Evolutionary conservation across 169 alveolate species (phyloP).

Genomic region (Plasmodium chabaudi): DNA sequence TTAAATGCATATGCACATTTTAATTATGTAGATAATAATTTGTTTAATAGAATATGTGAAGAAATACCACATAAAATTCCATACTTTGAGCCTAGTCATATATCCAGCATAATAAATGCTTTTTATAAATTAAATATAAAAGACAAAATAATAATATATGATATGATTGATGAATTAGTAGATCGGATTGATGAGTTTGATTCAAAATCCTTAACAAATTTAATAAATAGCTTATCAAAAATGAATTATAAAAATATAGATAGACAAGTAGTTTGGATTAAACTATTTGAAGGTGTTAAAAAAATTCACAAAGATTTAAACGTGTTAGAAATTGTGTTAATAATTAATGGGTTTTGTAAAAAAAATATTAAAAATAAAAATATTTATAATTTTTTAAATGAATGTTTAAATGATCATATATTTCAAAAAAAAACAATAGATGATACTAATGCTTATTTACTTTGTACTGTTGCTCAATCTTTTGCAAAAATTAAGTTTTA

Average conservation of each 20-base stretch:
- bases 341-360: conserved; percentile 59
- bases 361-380: conserved; percentile 57
- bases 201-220: conserved; percentile 53
- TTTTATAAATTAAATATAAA: conserved; percentile 64
- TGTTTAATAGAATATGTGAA: conserved; percentile 74
- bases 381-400: conserved; percentile 19
- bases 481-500: conserved; percentile 40
- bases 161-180: conserved; percentile 50
- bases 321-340: conserved; percentile 36
- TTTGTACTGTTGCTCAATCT: conserved; percentile 51
- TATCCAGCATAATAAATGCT: conserved; percentile 62
- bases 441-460: conserved; percentile 51
- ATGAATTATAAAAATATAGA: conserved; percentile 54
- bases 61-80: conserved; percentile 76
- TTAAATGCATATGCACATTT: conserved; percentile 74
- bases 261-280: conserved; percentile 48
- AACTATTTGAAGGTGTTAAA: conserved; percentile 41
- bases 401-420: conserved; percentile 27
- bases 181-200: conserved; percentile 72
- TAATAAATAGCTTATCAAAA: conserved; percentile 61
- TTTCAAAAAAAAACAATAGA: conserved; percentile 34
- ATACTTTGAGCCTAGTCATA: conserved; percentile 35
- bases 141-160: conserved; percentile 61
- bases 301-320: conserved; percentile 55
- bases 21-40: conserved; percentile 52